A percentile compares a stretch with the other conserved stretches of the same genome.
These are phyloP conservation scores for Yamadazyma membranifaciens DNA, from an alignment of 1,139 yeast species.

Conservation along the genomic window DNA sequence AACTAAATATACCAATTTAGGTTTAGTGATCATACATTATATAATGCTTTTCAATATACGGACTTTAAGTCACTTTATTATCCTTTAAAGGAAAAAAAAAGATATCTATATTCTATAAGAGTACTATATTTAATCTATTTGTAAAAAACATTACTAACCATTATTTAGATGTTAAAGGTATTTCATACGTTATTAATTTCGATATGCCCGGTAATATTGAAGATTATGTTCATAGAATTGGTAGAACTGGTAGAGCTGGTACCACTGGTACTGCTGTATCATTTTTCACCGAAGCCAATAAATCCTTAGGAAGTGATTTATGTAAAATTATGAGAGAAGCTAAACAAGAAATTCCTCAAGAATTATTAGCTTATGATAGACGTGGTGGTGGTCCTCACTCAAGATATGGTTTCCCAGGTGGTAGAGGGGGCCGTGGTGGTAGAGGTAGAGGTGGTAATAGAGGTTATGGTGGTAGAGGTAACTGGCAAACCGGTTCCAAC, in stretches of 20 bases:
- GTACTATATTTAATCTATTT: too few relatives aligned
- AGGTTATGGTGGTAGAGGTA: conserved; percentile 24
- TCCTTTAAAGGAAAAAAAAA: background rate
- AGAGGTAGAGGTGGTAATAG: conserved; percentile 25
- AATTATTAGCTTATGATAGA: conserved; percentile 55
- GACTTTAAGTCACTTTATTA: conserved; percentile 3
- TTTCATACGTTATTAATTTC: conserved; percentile 86
- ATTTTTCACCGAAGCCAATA: conserved; percentile 84
- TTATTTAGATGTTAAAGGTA: conserved; percentile 89
- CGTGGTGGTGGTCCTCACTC: conserved; percentile 53
- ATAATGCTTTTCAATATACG: conserved; percentile 5
- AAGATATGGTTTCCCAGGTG: conserved; percentile 51
- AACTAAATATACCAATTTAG: background rate
- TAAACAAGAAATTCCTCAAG: conserved; percentile 79
- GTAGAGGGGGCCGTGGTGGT: conserved; percentile 46
- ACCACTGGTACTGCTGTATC: conserved; percentile 93
- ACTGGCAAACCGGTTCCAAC: conserved; percentile 28
- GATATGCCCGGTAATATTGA: conserved; percentile 98
- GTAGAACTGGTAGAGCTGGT: conserved; percentile 99
- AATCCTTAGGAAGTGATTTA: conserved; percentile 87
- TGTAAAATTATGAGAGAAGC: conserved; percentile 94
- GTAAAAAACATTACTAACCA: conserved; percentile 27
- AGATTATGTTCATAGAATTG: conserved; percentile 94
- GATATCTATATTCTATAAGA: too few relatives aligned
- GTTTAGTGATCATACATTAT: conserved; percentile 1